Evolutionary conservation across 805 yeast species (phyloP).

Genomic region (Hanseniaspora lachancei): DNA sequence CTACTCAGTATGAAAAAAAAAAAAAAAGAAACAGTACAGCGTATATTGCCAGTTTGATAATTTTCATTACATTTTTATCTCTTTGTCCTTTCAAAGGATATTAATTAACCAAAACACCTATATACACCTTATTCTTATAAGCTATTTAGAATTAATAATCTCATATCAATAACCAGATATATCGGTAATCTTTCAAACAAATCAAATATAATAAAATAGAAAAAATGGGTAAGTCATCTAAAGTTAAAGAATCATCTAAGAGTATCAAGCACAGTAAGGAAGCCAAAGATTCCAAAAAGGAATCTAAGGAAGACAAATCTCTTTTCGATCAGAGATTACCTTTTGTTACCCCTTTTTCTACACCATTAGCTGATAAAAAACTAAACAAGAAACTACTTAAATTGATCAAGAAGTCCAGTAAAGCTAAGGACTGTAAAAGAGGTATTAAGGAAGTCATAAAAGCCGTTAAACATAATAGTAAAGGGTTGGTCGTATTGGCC

Average conservation of each 20-base stretch:
- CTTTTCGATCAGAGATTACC: conserved; percentile 87
- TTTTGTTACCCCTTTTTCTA: conserved; percentile 82
- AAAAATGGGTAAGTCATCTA: conserved; percentile 10
- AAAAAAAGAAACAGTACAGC: too few relatives aligned
- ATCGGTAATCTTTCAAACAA: background rate
- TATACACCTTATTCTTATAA: too few relatives aligned
- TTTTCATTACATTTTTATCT: background rate
- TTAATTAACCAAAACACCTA: too few relatives aligned
- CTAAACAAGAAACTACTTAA: conserved; percentile 88
- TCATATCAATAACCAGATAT: background rate
- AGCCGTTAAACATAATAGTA: conserved; percentile 94
- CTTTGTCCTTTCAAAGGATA: background rate
- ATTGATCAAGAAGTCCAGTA: conserved; percentile 93
- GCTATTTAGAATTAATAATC: too few relatives aligned
- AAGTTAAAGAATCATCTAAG: conserved; percentile 9
- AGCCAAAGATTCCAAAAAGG: conserved; percentile 20
- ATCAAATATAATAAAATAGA: background rate
- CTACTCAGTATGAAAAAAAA: too few relatives aligned
- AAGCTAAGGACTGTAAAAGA: conserved; percentile 94
- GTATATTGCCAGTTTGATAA: too few relatives aligned
- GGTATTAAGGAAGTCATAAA: conserved; percentile 99
- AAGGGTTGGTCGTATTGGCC: conserved; percentile 90
- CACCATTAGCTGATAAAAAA: conserved; percentile 91
- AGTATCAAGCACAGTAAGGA: conserved; percentile 30
- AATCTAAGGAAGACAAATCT: conserved; percentile 31